Evolutionary conservation across 495 filamentous ascomycete genomes (phyloP), one percentile per base, ranked within the genome.

Genomic region (Oidiodendron maius): DNA sequence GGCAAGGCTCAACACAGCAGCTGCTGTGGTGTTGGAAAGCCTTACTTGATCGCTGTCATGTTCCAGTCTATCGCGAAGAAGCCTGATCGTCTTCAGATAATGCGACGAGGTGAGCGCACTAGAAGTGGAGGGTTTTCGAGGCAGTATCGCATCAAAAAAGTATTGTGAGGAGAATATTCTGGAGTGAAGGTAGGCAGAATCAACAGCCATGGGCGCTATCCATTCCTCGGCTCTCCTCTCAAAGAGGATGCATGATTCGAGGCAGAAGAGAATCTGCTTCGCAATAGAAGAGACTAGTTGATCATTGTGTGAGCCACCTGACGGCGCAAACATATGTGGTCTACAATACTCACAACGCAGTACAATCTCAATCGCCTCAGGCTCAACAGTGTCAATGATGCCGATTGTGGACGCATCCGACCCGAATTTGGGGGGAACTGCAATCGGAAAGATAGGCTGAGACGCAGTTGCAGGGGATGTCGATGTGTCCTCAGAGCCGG

Each of bases 21-120:
- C 55, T 5, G 70, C 53, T 13, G 68, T 71, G 4, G 59, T 55
- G 40, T 70, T 53, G 13, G 59, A 64, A 20, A 59, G n/a, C 26
- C 57, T 57, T 23, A 30, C 37, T 44, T 51, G 39, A 12, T 57
- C 41, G n/a, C 55, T 45, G 16, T 52, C 42, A 5, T 58, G 48
- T 5, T 24, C 20, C 9, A 61, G 53, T 35, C 57, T 60, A 23
- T 63, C 60, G 21, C 63, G 64, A 9, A 67, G 57, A 22, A 65
- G 44, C 15, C 51, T 4, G 32, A 40, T 20, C 10, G 35, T 22
- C 20, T 26, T 40, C 13, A 40, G 30, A 32, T 18, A 40, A 16
- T 40, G 46, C 18, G 21, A 23, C 13, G 16, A 4, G 2, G 34
- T n/a, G 13, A 12, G 11, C 15, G 16, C 12, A 11, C 16, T 28